Conservation (phyloP, 192 early-diverging fungal genomes). For the Rhizoclosmatium sp. region DNA sequence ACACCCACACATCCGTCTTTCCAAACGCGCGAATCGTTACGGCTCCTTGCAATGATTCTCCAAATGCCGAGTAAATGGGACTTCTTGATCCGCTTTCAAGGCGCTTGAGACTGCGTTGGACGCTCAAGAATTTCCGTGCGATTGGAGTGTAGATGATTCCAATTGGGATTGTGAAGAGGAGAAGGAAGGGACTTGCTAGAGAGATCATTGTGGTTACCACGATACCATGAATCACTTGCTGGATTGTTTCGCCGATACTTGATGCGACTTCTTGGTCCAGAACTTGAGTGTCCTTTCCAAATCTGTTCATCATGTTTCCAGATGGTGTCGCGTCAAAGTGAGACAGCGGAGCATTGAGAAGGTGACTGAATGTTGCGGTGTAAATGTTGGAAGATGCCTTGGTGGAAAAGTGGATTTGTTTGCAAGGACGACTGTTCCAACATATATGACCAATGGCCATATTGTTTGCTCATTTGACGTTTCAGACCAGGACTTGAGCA, state of each 20-base stretch:
- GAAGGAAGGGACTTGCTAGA: slow-evolving; percentile 29
- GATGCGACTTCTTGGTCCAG: slow-evolving; percentile 56
- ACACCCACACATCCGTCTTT: slow-evolving; percentile 17
- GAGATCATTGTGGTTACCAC: slow-evolving; percentile 24
- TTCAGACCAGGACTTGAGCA: slow-evolving; percentile 51
- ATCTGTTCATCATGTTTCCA: slow-evolving; percentile 73
- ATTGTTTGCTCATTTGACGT: not conserved
- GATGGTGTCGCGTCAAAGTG: slow-evolving; percentile 54
- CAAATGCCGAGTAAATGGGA: slow-evolving; percentile 58
- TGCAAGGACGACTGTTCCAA: slow-evolving; percentile 3
- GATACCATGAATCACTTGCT: slow-evolving; percentile 33
- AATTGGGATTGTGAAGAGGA: slow-evolving; percentile 35
- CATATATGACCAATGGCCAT: not conserved
- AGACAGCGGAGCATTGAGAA: slow-evolving; percentile 48
- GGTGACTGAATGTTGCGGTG: slow-evolving; percentile 32
- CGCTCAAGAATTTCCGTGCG: slow-evolving; percentile 63
- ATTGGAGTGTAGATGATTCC: slow-evolving; percentile 74
- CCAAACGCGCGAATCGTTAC: slow-evolving; percentile 53
- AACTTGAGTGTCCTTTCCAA: slow-evolving; percentile 81
- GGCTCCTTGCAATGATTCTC: slow-evolving; percentile 39
- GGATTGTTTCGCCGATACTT: slow-evolving; percentile 38
- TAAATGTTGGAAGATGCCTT: slow-evolving; percentile 47
- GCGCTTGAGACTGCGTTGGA: slow-evolving; percentile 61
- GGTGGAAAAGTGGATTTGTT: slow-evolving; percentile 34
- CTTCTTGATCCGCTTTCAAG: slow-evolving; percentile 73